Conservation (phyloP, 805 yeast genomes). For the Wickerhamomyces kurtzmanii region DNA sequence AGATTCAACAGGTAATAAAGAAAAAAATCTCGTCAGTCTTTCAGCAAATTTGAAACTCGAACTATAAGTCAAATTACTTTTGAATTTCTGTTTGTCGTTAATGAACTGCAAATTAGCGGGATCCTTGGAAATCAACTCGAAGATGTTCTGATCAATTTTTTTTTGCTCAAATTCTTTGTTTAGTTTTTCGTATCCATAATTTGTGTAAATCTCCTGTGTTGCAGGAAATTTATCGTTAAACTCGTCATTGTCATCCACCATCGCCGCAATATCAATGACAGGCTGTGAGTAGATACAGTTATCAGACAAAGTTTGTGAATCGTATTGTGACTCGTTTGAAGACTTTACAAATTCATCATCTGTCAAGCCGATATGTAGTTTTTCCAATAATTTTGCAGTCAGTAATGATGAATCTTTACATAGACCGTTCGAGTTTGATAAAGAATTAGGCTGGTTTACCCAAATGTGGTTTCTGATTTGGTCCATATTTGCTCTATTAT, state of each 20-base stretch:
- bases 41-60: slow-evolving; percentile 23
- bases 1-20: slow-evolving; percentile 30
- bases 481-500: slow-evolving; percentile 28
- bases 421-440: slow-evolving; percentile 34
- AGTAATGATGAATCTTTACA: slow-evolving; percentile 44
- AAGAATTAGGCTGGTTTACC: slow-evolving; percentile 34
- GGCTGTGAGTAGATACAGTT: slow-evolving; percentile 37
- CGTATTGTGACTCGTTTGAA: slow-evolving; percentile 5
- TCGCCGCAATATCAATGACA: slow-evolving; percentile 26
- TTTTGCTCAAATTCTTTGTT: slow-evolving; percentile 13
- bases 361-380: slow-evolving; percentile 41
- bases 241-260: slow-evolving; percentile 27
- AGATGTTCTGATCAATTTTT: slow-evolving; percentile 22
- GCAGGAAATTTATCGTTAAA: slow-evolving; percentile 17
- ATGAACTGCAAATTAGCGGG: slow-evolving; percentile 41
- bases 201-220: slow-evolving; percentile 32
- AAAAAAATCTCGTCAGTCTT: slow-evolving; percentile 43
- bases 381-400: slow-evolving; percentile 40
- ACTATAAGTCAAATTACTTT: neutral
- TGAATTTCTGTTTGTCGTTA: slow-evolving; percentile 8
- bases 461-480: slow-evolving; percentile 44
- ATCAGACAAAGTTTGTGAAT: slow-evolving; percentile 6
- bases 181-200: slow-evolving; percentile 21
- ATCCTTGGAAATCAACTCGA: slow-evolving; percentile 33
- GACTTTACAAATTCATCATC: slow-evolving; percentile 30